phyloP scores from a whole-genome alignment of 345 rosid species.

The Abelmoschus esculentus region DNA sequence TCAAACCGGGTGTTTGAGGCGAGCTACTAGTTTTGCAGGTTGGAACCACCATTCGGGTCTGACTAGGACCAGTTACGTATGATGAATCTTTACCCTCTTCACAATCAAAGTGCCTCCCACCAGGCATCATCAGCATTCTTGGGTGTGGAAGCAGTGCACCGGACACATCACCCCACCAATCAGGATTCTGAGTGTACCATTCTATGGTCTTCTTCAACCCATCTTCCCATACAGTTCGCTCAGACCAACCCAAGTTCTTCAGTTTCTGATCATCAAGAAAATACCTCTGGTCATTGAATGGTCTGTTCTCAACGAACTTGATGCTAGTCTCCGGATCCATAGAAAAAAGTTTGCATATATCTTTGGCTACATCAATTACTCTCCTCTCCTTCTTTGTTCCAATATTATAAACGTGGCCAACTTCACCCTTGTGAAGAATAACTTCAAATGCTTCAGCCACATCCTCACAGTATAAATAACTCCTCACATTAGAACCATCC shows the following conservation, averaged over 20 bases:
- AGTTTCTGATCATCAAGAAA: slow-evolving; percentile 88
- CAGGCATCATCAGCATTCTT: slow-evolving; percentile 89
- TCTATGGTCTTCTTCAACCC: slow-evolving; percentile 71
- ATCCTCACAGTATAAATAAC: slow-evolving; percentile 86
- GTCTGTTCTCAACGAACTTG: slow-evolving; percentile 74
- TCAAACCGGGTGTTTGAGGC: slow-evolving; percentile 38
- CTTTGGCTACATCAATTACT: slow-evolving; percentile 79
- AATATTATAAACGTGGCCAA: slow-evolving; percentile 76
- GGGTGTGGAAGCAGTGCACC: slow-evolving; percentile 92
- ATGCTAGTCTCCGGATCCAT: slow-evolving; percentile 57
- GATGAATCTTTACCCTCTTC: slow-evolving; percentile 45
- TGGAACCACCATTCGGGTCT: slow-evolving; percentile 62
- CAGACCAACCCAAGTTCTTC: slow-evolving; percentile 74
- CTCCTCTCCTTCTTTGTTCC: slow-evolving; percentile 89
- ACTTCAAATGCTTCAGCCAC: slow-evolving; percentile 90
- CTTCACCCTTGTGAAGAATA: slow-evolving; percentile 87
- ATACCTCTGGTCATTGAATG: slow-evolving; percentile 90
- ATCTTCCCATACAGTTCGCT: slow-evolving; percentile 72
- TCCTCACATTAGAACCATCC: slow-evolving; percentile 79
- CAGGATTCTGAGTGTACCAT: slow-evolving; percentile 80
- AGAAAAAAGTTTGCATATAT: slow-evolving; percentile 63
- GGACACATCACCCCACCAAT: slow-evolving; percentile 94
- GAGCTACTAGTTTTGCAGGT: slow-evolving; percentile 32
- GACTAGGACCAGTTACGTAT: slow-evolving; percentile 27
- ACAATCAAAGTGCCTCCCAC: slow-evolving; percentile 62